These are phyloP conservation scores for Penicillium atrosanguineum DNA, from an alignment of 495 filamentous ascomycete species.

Conservation along the genomic window DNA sequence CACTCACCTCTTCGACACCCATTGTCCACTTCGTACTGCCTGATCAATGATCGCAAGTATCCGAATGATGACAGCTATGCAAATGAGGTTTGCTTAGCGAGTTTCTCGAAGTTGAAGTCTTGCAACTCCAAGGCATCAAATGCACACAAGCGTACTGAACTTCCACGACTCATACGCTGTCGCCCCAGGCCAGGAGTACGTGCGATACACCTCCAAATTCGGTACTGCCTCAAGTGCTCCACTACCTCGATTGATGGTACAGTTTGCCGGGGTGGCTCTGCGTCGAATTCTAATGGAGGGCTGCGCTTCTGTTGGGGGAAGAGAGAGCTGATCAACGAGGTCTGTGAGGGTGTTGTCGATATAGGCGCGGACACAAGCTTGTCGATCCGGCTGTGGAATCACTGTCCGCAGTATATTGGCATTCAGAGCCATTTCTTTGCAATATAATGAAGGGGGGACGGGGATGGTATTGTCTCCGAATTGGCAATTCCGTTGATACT, in stretches of 20 bases:
- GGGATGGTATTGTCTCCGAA: not conserved
- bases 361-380: conserved; percentile 25
- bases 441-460: not conserved
- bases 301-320: conserved; percentile 22
- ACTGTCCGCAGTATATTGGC: not conserved
- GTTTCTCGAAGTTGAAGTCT: not conserved
- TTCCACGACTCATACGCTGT: conserved; percentile 60
- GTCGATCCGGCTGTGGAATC: not conserved
- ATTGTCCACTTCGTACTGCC: conserved; percentile 55
- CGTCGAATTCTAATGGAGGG: conserved; percentile 34
- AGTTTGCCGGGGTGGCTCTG: conserved; percentile 18
- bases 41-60: conserved; percentile 71
- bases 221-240: conserved; percentile 29
- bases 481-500: not conserved
- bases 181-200: conserved; percentile 57
- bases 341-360: conserved; percentile 31
- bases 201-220: conserved; percentile 15
- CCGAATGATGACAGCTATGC: conserved; percentile 58
- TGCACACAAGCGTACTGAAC: conserved; percentile 49
- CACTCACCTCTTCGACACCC: conserved; percentile 75
- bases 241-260: conserved; percentile 27
- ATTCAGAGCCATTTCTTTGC: conserved; percentile 9
- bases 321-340: conserved; percentile 25
- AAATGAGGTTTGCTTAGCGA: not conserved
- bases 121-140: not conserved